Base-by-base conservation (phyloP, 306 rosid species). In the Medicago arabica region DNA sequence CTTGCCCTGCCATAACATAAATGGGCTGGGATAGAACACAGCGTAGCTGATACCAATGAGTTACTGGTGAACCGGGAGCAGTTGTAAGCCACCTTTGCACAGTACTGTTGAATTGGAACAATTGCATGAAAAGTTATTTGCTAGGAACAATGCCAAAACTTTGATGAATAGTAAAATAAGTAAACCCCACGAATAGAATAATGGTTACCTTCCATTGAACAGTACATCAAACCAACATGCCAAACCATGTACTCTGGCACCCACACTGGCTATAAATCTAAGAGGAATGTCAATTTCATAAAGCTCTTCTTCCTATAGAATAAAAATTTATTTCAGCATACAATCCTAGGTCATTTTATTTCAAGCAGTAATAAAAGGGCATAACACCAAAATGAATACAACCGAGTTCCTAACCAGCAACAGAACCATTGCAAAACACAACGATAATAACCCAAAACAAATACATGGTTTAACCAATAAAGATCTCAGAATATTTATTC, bases 211-310 rank as follows among this genome's bases (percentile, higher is more conserved):
- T 73, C 98, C 98, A 81, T 88, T 83, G 79, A 94, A 94, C 58
- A 94, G 80, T 63, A 94, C 98, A 78, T 94, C 98, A 61, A 94
- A 94, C 98, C 98, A 94, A 83, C 98, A 94, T 9, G 98, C 98
- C 80, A 94, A 69, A 55, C 98, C 98, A 81, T 94, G 98, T 63
- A 94, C 93, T 87, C 98, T 89, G 53, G 98, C 80, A 72, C 96
- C 93, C 71, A 92, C 95, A 53, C 92, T 71, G 49, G 97, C 91
- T 14, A 72, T 59, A 74, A 92, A 94, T 81, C 79, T 92, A 74
- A 94, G 75, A 51, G 98, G 97, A 85, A 94, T 75, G 70, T 94
- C 97, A 39, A 94, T 82, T 84, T 94, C 97, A 86, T 88, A 94
- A 71, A 94, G 79, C 1, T 88, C 92, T 71, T 94, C 98, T 86